phyloP scores from a whole-genome alignment of 2,329 filamentous ascomycete species.

The Cladosporium sp. region DNA sequence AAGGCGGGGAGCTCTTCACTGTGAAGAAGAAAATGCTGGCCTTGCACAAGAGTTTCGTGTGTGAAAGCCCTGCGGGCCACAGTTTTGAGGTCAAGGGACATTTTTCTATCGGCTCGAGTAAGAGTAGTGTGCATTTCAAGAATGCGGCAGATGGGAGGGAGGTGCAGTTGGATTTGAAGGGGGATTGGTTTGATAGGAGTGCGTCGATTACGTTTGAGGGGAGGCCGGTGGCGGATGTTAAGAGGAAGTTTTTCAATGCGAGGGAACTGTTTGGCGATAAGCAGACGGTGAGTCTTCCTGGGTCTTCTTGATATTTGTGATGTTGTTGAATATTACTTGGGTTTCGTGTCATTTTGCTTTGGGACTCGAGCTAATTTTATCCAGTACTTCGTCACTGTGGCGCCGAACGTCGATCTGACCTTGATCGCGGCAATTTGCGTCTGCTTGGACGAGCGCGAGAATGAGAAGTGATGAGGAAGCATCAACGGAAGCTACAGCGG shows the following conservation, averaged over 20 bases:
- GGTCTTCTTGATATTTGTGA: not conserved
- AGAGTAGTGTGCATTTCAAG: slow-evolving; percentile 56
- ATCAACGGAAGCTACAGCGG: too few species aligned
- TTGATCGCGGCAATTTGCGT: slow-evolving; percentile 65
- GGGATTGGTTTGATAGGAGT: slow-evolving; percentile 55
- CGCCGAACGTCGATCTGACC: slow-evolving; percentile 62
- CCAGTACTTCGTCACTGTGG: slow-evolving; percentile 58
- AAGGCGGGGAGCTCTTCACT: slow-evolving; percentile 54
- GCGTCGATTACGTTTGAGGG: slow-evolving; percentile 55
- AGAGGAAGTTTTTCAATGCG: slow-evolving; percentile 54
- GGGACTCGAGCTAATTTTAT: slow-evolving; percentile 13
- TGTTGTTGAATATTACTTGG: too few species aligned
- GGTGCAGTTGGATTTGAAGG: slow-evolving; percentile 54
- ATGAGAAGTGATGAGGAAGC: slow-evolving; percentile 35
- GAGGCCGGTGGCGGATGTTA: slow-evolving; percentile 54
- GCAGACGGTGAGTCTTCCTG: slow-evolving; percentile 49
- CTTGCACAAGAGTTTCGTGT: slow-evolving; percentile 50
- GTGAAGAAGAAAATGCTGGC: slow-evolving; percentile 52
- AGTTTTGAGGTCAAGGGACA: slow-evolving; percentile 43
- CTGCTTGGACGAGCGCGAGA: slow-evolving; percentile 63
- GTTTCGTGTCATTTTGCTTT: too few species aligned
- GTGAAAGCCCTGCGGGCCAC: slow-evolving; percentile 34
- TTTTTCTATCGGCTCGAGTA: slow-evolving; percentile 49
- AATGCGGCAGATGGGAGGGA: slow-evolving; percentile 41
- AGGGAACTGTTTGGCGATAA: slow-evolving; percentile 56